Evolutionary conservation across 75 land plant species (phyloP).

Genomic region (Sequoiadendron giganteum): DNA sequence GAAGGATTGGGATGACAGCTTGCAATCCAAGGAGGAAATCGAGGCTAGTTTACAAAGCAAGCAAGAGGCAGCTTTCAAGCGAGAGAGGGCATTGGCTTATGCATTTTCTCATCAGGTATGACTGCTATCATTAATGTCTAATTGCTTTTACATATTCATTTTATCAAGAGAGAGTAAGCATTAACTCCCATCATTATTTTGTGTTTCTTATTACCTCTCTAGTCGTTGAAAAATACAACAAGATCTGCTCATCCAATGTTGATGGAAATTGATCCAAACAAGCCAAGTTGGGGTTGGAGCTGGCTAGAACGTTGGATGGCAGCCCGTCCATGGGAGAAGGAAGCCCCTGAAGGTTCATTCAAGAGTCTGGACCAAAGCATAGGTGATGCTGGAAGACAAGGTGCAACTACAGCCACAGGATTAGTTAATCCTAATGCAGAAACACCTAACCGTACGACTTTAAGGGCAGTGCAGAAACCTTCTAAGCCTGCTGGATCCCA

Average conservation of each 20-base stretch:
- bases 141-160: not conserved
- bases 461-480: slow-evolving; percentile 26
- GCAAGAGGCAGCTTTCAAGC: slow-evolving; percentile 73
- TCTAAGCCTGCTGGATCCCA: slow-evolving; percentile 35
- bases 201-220: not conserved
- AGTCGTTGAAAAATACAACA: slow-evolving; percentile 44
- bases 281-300: slow-evolving; percentile 98
- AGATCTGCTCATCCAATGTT: slow-evolving; percentile 47
- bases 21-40: slow-evolving; percentile 71
- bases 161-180: not conserved
- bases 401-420: slow-evolving; percentile 24
- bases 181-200: not conserved
- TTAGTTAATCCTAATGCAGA: slow-evolving; percentile 32
- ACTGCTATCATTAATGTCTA: not conserved
- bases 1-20: slow-evolving; percentile 66
- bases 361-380: slow-evolving; percentile 29
- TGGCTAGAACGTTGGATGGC: slow-evolving; percentile 99
- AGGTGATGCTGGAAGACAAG: slow-evolving; percentile 27
- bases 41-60: slow-evolving; percentile 57
- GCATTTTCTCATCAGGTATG: slow-evolving; percentile 82
- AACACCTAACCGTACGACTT: slow-evolving; percentile 16
- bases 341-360: slow-evolving; percentile 17
- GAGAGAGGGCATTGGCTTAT: slow-evolving; percentile 89
- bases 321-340: slow-evolving; percentile 83
- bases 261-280: slow-evolving; percentile 71